Conservation (phyloP, 75 land plant genomes). For the Picea glauca region DNA sequence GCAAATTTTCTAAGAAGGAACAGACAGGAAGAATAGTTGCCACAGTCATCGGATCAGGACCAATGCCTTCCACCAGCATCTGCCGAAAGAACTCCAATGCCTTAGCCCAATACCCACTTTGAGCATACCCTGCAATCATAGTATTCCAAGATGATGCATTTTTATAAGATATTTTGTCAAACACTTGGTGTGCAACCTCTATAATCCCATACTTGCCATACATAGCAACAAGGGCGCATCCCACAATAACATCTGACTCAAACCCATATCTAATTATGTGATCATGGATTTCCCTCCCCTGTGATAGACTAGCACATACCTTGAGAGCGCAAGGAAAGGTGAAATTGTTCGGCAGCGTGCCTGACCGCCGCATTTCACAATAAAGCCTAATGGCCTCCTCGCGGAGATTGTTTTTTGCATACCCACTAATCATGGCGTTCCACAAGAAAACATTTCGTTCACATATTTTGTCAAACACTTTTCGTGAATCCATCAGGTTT, state of each 20-base stretch:
- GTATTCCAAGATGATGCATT: slow-evolving; percentile 63
- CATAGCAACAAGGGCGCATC: slow-evolving; percentile 9
- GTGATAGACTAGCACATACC: slow-evolving; percentile 3
- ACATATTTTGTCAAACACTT: slow-evolving; percentile 24
- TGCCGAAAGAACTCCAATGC: slow-evolving; percentile 27
- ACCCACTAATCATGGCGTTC: slow-evolving; percentile 50
- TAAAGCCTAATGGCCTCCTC: slow-evolving; percentile 30
- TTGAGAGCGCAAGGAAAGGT: slow-evolving; percentile 9
- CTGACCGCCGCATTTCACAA: slow-evolving; percentile 14
- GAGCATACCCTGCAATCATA: slow-evolving; percentile 36
- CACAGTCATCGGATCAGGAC: slow-evolving; percentile 40
- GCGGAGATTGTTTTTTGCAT: slow-evolving; percentile 24
- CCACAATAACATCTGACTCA: slow-evolving; percentile 7
- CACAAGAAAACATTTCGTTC: slow-evolving; percentile 30
- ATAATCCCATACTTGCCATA: slow-evolving; percentile 2
- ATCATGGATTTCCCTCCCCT: slow-evolving; percentile 9
- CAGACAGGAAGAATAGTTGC: slow-evolving; percentile 44
- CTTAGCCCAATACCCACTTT: slow-evolving; percentile 16
- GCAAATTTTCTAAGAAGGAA: slow-evolving; percentile 15
- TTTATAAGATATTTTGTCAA: slow-evolving; percentile 23
- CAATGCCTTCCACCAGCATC: slow-evolving; percentile 30
- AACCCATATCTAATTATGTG: slow-evolving; percentile 5
- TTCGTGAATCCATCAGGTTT: slow-evolving; percentile 34
- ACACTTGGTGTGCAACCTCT: slow-evolving; percentile 27
- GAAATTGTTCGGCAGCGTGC: slow-evolving; percentile 4